Base-by-base conservation (phyloP, 1,139 yeast genomes). In the Lodderomyces margitis region DNA sequence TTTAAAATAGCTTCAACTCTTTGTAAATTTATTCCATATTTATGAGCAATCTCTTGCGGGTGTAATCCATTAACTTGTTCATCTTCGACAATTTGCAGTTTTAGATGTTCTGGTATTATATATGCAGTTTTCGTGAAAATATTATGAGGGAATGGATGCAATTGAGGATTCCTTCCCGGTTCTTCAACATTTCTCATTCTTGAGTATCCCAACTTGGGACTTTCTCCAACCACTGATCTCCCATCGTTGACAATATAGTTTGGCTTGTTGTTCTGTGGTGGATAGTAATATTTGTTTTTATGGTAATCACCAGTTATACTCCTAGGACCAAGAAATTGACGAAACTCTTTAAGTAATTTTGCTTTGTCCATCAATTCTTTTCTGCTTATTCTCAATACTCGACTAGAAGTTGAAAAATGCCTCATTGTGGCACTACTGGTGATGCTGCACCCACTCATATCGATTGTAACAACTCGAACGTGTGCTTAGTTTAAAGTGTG, bases 1-100 rank as follows among this genome's bases (percentile, higher is more conserved):
- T 78, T 81, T 21, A 87, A 69, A 47, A 91, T 74, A 14, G 97
- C 98, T 57, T 89, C 96, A 24, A 92, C 75, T 60, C 98, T 78
- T 42, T 89, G 87, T 49, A 89, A 78, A 56, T 87, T 86, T 47
- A 92, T 70, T 5, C 95, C 92, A 55, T 82, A 83, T 55, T 79
- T 80, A 51, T 84, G 80, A 12, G 97, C 92, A 41, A 87, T 81
- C 53, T 82, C 84, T 61, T 87, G 95, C 27, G 81, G 67, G 39
- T 83, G 75, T 38, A 73, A 55, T 30, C 80, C 78, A 31, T 76
- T 74, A 33, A 66, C 68, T 21, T 66, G 68, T 43, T 81, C 71
- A 42, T 81, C 91, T 38, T 70, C 66, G 44, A 78, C 74, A 36
- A 92, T 84, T 38, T 74, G 68, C 25, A 63, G 59, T 59, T 83